Percentiles rank a stretch among this genome's conserved stretches.
phyloP scores from a whole-genome alignment of 1,284 basidiomycete species.

The Inonotus obliquus region DNA sequence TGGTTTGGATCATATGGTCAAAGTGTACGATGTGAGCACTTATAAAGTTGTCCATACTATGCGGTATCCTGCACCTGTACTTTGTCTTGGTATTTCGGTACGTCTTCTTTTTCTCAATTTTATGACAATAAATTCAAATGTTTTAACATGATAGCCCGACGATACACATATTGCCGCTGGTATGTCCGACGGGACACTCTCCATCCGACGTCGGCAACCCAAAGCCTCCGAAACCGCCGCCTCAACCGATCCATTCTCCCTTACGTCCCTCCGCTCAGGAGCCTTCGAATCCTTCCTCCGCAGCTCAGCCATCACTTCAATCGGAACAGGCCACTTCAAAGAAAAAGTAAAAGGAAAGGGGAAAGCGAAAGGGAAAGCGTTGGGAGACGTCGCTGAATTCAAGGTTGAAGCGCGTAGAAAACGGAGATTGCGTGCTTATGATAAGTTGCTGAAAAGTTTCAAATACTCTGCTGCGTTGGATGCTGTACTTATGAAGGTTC shows the following conservation, averaged over 20 bases:
- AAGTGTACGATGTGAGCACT: constrained; percentile 93
- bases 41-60: constrained; percentile 98
- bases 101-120: constrained; percentile 27
- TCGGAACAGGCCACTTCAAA: constrained; percentile 51
- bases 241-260: constrained; percentile 38
- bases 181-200: constrained; percentile 95
- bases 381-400: constrained; percentile 64
- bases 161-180: constrained; percentile 95
- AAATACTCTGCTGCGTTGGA: constrained; percentile 95
- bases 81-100: constrained; percentile 89
- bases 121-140: not conserved
- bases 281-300: constrained; percentile 75
- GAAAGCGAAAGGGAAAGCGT: constrained; percentile 44
- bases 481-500: constrained; percentile 79
- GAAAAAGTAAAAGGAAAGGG: constrained; percentile 34
- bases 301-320: constrained; percentile 38
- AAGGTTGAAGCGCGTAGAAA: constrained; percentile 70
- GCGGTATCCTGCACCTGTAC: constrained; percentile 92
- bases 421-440: constrained; percentile 82
- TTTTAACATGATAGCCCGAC: constrained; percentile 61
- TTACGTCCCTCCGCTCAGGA: constrained; percentile 49
- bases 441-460: constrained; percentile 87
- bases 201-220: constrained; percentile 77
- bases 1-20: constrained; percentile 95
- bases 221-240: constrained; percentile 60